Conservation (phyloP, 345 rosid genomes). For the Angophora floribunda region DNA sequence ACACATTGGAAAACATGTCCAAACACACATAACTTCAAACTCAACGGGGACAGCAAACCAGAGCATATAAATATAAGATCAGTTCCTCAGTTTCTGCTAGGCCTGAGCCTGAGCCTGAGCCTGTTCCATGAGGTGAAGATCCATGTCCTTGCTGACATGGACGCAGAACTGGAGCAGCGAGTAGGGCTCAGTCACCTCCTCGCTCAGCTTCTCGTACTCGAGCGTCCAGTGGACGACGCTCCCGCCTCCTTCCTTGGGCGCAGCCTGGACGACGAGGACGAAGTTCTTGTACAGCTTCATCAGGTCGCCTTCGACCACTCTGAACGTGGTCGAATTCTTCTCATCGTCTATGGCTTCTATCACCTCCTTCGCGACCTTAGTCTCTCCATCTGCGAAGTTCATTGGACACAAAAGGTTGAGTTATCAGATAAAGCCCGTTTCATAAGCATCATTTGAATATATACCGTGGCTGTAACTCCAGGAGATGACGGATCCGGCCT, state of each 20-base stretch:
- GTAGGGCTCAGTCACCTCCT: not conserved
- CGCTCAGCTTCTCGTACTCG: conserved; percentile 3
- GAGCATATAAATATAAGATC: not conserved
- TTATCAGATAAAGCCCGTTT: not conserved
- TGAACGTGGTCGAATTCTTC: conserved; percentile 18
- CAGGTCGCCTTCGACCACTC: conserved; percentile 25
- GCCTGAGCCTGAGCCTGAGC: not conserved
- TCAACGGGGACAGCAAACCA: not conserved
- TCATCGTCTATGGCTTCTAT: conserved; percentile 30
- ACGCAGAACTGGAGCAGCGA: not conserved
- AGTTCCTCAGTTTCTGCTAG: not conserved
- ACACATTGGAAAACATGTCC: not conserved
- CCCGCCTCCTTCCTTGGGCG: conserved; percentile 1
- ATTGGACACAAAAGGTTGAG: not conserved
- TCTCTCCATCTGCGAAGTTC: conserved; percentile 7
- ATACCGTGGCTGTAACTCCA: conserved; percentile 25
- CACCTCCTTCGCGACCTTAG: conserved; percentile 15
- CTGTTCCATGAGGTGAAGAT: conserved; percentile 5
- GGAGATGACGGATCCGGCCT: conserved; percentile 10
- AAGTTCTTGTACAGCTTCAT: conserved; percentile 15
- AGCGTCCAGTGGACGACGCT: not conserved
- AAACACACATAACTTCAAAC: not conserved
- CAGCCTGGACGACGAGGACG: not conserved
- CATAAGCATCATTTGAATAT: not conserved
- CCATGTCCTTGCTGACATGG: conserved; percentile 11